These are phyloP conservation scores for Wickerhamomyces bisporus DNA, from an alignment of 805 yeast species.

Conservation along the genomic window DNA sequence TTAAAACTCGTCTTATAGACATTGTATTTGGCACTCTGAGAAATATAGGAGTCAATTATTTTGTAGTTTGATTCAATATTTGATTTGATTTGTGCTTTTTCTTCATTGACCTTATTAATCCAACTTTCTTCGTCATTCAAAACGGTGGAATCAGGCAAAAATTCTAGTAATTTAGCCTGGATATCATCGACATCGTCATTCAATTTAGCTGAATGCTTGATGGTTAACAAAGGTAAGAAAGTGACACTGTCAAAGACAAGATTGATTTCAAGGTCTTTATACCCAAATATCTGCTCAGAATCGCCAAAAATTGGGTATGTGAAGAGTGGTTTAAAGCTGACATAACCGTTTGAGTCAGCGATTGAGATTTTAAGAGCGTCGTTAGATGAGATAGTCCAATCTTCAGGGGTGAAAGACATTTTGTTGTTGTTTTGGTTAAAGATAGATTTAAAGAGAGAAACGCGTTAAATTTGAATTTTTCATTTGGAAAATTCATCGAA, in stretches of 20 bases:
- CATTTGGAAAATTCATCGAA: no score
- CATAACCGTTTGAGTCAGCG: slow-evolving; percentile 54
- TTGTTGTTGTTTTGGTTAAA: no score
- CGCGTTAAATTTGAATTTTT: no score
- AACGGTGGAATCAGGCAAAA: slow-evolving; percentile 57
- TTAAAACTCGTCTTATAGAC: slow-evolving; percentile 41
- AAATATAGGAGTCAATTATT: slow-evolving; percentile 28
- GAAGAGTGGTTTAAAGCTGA: slow-evolving; percentile 68
- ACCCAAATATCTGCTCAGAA: slow-evolving; percentile 84
- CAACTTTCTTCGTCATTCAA: slow-evolving; percentile 63
- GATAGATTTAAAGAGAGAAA: no score
- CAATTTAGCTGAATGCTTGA: slow-evolving; percentile 49
- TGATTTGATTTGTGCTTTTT: slow-evolving; percentile 36
- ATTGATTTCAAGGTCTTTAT: slow-evolving; percentile 58
- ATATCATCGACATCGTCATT: slow-evolving; percentile 56
- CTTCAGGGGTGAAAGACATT: slow-evolving; percentile 50
- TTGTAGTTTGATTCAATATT: slow-evolving; percentile 23
- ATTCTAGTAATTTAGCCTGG: slow-evolving; percentile 44
- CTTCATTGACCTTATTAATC: slow-evolving; percentile 51
- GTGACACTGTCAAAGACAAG: slow-evolving; percentile 71
- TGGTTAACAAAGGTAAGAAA: slow-evolving; percentile 65
- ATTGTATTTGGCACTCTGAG: slow-evolving; percentile 37
- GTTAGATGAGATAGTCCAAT: slow-evolving; percentile 73
- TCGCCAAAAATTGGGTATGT: slow-evolving; percentile 96
- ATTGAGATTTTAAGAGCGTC: slow-evolving; percentile 57